Conservation (phyloP, 768 basidiomycete genomes). For the Pleurotus giganteus region DNA sequence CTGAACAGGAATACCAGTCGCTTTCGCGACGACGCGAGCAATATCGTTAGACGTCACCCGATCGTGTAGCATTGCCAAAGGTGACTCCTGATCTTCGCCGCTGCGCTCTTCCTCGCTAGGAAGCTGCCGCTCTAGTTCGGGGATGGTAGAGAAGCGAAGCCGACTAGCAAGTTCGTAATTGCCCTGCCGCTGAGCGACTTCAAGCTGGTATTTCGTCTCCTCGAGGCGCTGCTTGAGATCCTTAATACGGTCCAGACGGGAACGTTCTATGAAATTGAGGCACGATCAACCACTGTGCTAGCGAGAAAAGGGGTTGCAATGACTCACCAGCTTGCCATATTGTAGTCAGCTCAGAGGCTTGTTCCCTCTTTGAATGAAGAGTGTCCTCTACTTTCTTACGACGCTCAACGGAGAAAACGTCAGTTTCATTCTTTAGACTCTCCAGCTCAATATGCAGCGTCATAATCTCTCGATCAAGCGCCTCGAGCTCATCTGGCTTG, state of each 20-base stretch:
- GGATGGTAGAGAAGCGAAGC: slow-evolving; percentile 84
- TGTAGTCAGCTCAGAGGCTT: slow-evolving; percentile 57
- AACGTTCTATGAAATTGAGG: slow-evolving; percentile 48
- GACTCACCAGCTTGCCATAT: slow-evolving; percentile 73
- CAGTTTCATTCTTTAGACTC: slow-evolving; percentile 84
- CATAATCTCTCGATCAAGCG: slow-evolving; percentile 78
- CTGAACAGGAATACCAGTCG: slow-evolving; percentile 89
- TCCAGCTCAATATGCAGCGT: slow-evolving; percentile 90
- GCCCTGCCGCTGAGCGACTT: slow-evolving; percentile 88
- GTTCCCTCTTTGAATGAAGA: slow-evolving; percentile 56
- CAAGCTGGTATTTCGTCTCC: slow-evolving; percentile 80
- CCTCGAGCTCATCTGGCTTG: slow-evolving; percentile 83
- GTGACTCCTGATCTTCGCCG: slow-evolving; percentile 40
- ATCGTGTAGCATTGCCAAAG: slow-evolving; percentile 74
- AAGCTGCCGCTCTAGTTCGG: slow-evolving; percentile 71
- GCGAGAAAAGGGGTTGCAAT: background rate
- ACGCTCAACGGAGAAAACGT: slow-evolving; percentile 80
- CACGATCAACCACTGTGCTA: background rate
- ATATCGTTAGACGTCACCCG: slow-evolving; percentile 89
- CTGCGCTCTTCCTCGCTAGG: slow-evolving; percentile 52
- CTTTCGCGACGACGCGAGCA: slow-evolving; percentile 80
- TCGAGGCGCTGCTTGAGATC: slow-evolving; percentile 74
- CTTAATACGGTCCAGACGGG: slow-evolving; percentile 67
- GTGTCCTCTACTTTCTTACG: slow-evolving; percentile 63
- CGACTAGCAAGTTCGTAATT: slow-evolving; percentile 80